Conservation (phyloP, 148 eudicot genomes). For the Amaranthus cruentus region DNA sequence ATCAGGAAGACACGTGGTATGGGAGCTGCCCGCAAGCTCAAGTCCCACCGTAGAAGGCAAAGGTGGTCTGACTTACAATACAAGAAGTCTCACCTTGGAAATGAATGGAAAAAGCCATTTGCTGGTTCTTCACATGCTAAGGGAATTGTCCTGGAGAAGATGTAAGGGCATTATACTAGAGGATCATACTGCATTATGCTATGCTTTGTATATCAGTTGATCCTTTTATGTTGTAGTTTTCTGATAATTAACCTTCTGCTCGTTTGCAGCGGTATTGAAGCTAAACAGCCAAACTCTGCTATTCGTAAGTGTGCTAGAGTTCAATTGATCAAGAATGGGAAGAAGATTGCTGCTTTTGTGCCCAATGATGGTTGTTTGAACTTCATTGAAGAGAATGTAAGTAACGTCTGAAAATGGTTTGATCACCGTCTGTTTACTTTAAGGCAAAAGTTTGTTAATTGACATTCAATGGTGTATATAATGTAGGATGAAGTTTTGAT, state of each 20-base stretch:
- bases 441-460: too few species aligned
- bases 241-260: background rate
- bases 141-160: slow-evolving; percentile 92
- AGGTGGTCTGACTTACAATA: slow-evolving; percentile 94
- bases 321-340: slow-evolving; percentile 87
- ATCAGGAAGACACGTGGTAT: slow-evolving; percentile 82
- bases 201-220: background rate
- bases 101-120: slow-evolving; percentile 95
- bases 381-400: slow-evolving; percentile 86
- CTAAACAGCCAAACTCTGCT: slow-evolving; percentile 98
- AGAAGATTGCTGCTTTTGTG: slow-evolving; percentile 94
- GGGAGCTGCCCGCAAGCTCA: slow-evolving; percentile 95
- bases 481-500: slow-evolving; percentile 85
- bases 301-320: slow-evolving; percentile 95
- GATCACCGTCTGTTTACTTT: background rate
- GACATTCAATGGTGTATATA: background rate
- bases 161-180: slow-evolving; percentile 32
- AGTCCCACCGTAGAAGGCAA: slow-evolving; percentile 72
- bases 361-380: slow-evolving; percentile 96
- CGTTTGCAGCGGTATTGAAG: slow-evolving; percentile 73
- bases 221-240: too few species aligned
- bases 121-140: slow-evolving; percentile 94
- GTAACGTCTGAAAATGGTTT: slow-evolving; percentile 8
- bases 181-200: background rate
- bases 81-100: slow-evolving; percentile 91